Evolutionary conservation across 2,329 filamentous ascomycete species (phyloP).

Genomic region (Orbilia quercus): DNA sequence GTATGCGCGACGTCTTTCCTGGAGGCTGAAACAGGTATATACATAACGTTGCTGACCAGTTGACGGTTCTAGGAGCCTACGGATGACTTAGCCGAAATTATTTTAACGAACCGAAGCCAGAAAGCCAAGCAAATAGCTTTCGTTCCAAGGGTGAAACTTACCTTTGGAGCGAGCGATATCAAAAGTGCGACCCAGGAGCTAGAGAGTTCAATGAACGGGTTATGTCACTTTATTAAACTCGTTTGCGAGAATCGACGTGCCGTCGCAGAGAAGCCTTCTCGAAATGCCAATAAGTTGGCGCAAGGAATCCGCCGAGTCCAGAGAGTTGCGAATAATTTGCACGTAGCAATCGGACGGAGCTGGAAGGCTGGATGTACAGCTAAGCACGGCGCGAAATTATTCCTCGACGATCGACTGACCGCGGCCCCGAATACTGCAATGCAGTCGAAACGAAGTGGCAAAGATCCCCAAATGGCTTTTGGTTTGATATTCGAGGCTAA

Average conservation of each 20-base stretch:
- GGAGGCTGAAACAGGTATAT: not conserved
- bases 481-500: constrained; percentile 40
- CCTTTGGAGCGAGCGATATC: constrained; percentile 31
- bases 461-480: constrained; percentile 20
- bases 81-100: constrained; percentile 38
- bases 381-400: constrained; percentile 41
- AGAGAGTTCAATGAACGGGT: constrained; percentile 14
- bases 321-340: constrained; percentile 36
- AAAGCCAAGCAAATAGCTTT: constrained; percentile 38
- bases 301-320: constrained; percentile 29
- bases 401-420: constrained; percentile 37
- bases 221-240: constrained; percentile 25
- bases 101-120: constrained; percentile 24
- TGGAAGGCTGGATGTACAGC: constrained; percentile 41
- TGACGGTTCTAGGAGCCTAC: constrained; percentile 21
- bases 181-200: constrained; percentile 32
- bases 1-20: not conserved
- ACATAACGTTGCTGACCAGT: not conserved
- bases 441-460: not conserved
- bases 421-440: constrained; percentile 2
- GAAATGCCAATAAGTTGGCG: constrained; percentile 42
- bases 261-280: constrained; percentile 24
- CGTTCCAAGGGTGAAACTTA: constrained; percentile 28
- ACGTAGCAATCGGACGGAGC: constrained; percentile 37
- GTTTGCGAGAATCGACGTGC: constrained; percentile 35